Evolutionary conservation across 2,329 filamentous ascomycete species (phyloP).

Genomic region (Phialophora verrucosa): DNA sequence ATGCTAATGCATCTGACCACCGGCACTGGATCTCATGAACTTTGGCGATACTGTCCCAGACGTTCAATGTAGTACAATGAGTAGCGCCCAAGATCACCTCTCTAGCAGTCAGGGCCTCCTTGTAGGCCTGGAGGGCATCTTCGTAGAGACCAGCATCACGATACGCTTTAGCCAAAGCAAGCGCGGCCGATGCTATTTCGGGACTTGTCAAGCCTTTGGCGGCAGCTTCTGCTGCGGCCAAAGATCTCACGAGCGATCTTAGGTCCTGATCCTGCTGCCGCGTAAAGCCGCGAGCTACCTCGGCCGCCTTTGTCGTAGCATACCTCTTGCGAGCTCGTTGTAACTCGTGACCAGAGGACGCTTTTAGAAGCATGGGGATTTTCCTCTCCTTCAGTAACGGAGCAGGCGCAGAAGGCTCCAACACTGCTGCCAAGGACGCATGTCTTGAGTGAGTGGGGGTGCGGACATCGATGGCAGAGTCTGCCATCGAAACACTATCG

Average conservation of each 20-base stretch:
- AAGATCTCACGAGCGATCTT: not conserved
- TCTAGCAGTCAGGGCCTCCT: not conserved
- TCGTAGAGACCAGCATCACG: not conserved
- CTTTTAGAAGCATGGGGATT: not conserved
- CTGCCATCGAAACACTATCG: not conserved
- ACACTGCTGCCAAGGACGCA: not conserved
- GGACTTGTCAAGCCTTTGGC: not conserved
- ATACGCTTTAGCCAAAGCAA: not conserved
- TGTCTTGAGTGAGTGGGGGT: not conserved
- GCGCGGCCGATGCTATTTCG: not conserved
- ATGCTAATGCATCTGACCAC: slow-evolving; percentile 1
- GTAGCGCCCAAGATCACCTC: not conserved
- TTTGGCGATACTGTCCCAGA: not conserved
- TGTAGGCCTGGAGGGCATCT: not conserved
- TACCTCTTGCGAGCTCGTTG: not conserved
- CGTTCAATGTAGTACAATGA: not conserved
- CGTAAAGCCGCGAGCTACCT: not conserved
- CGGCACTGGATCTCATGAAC: not conserved
- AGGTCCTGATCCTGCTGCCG: not conserved
- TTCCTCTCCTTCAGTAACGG: not conserved
- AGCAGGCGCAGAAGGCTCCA: not conserved
- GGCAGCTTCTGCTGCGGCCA: not conserved
- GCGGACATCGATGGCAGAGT: not conserved
- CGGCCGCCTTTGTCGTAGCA: not conserved
- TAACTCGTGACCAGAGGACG: not conserved